A percentile compares a stretch with the other conserved stretches of the same genome.
phyloP scores from a whole-genome alignment of 1,284 basidiomycete species.

The Austropuccinia psidii region DNA sequence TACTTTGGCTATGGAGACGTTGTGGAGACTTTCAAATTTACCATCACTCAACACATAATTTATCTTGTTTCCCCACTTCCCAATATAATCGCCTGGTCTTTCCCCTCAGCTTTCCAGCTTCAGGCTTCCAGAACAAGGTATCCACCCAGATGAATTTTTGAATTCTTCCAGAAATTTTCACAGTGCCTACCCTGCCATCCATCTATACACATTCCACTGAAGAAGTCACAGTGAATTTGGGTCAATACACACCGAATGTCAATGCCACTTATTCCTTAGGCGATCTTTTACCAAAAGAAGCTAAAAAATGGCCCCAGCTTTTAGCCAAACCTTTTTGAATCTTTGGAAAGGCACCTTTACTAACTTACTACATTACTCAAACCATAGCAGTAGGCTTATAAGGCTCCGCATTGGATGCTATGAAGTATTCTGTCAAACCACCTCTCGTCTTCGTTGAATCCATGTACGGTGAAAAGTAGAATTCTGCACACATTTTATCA shows the following conservation, averaged over 20 bases:
- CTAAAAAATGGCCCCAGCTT: constrained; percentile 19
- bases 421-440: constrained; percentile 8
- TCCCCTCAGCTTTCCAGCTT: constrained; percentile 12
- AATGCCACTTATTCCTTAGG: constrained; percentile 30
- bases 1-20: constrained; percentile 31
- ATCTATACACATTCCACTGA: constrained; percentile 7
- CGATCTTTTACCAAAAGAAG: not conserved
- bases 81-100: constrained; percentile 21
- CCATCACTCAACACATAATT: constrained; percentile 15
- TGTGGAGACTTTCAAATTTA: constrained; percentile 28
- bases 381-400: constrained; percentile 2
- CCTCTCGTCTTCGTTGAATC: constrained; percentile 10
- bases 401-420: constrained; percentile 15
- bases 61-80: constrained; percentile 25
- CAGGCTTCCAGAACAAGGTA: constrained; percentile 20
- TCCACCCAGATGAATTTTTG: constrained; percentile 10
- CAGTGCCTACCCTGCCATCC: constrained; percentile 18
- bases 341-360: constrained; percentile 7
- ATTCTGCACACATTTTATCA: not conserved
- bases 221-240: constrained; percentile 22
- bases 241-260: constrained; percentile 25
- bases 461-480: too few relatives aligned
- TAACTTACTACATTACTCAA: not conserved
- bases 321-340: not conserved
- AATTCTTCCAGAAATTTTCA: constrained; percentile 21